Conservation (phyloP, 768 basidiomycete species). For the Amanita muscaria region DNA sequence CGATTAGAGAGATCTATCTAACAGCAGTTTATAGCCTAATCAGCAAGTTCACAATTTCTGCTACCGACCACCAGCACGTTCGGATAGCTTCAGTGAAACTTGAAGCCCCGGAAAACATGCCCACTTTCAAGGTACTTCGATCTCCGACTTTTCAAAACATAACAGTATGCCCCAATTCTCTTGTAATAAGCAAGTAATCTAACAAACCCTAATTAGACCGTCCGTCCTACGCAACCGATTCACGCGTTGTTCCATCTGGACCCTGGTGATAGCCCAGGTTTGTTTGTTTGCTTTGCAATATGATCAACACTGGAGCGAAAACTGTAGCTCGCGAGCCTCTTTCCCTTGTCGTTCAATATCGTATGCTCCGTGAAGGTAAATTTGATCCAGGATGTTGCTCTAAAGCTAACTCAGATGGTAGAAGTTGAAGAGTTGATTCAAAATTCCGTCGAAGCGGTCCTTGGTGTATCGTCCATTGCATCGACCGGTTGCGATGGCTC, state of each 20-base stretch:
- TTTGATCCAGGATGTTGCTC: not conserved
- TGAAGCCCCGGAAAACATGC: constrained; percentile 32
- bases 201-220: constrained; percentile 38
- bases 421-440: constrained; percentile 64
- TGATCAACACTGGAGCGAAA: not conserved
- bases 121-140: constrained; percentile 28
- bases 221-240: constrained; percentile 67
- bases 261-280: constrained; percentile 54
- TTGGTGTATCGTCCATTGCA: constrained; percentile 26
- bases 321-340: constrained; percentile 52
- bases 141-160: constrained; percentile 39
- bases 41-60: constrained; percentile 85
- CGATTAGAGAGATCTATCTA: not conserved
- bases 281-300: constrained; percentile 13
- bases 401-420: constrained; percentile 20
- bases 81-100: constrained; percentile 59
- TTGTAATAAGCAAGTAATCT: not conserved
- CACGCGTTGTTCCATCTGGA: constrained; percentile 79
- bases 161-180: constrained; percentile 29
- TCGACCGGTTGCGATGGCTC: constrained; percentile 28
- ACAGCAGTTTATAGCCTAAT: constrained; percentile 49
- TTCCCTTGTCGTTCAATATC: constrained; percentile 60
- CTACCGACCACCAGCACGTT: constrained; percentile 71
- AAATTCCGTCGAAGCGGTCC: constrained; percentile 32
- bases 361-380: constrained; percentile 75